Base-by-base conservation (phyloP, 1,284 basidiomycete genomes). In the Phlebopus sp. region DNA sequence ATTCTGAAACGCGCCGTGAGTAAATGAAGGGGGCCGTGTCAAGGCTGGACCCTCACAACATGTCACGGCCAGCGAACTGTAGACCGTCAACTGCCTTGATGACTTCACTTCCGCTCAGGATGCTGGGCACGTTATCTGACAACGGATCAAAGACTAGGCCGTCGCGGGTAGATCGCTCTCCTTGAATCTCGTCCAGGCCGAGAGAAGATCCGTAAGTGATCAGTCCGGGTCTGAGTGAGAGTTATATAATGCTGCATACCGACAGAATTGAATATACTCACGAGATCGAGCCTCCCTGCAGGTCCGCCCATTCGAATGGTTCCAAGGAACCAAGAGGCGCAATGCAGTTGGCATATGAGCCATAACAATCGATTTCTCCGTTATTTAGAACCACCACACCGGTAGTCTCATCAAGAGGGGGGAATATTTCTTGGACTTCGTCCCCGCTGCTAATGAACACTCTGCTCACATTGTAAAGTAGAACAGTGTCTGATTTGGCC, bases 71-170 rank as follows among this genome's bases (percentile, higher is more conserved):
- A 4, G 73, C 74, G 57, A 88, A 92, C 45, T 79, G 75, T 13
- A 91, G 71, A 0, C 89, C 89, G 60, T 94, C 91, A 5, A 80
- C 77, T 0, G 84, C 90, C 29, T 75, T 74, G 21, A 86, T 78
- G 34, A 88, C 61, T 19, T 77, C 78, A 18, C 81, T 74, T 13
- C 77, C 72, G 18, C 55, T 72, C 29, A 83, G 54, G 37, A 85
- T 66, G 5, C 54, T 53, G 2, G 78, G 76, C 18, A 76, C 59
- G 31, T 68, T 55, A 3, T 55, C 59, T 15, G 61, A 62, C 36
- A 88, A 60, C 11, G 75, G 73, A 57, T 87, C 78, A 31, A 69
- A 66, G 14, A 81, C 75, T 8, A 44, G 53, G 11, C 90, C 90
- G 55, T 92, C 90, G 27, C 74, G 76, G 1, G 89, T 90, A 2